Evolutionary conservation across 441 rosid genomes (phyloP).

Genomic region (Manihot esculenta): DNA sequence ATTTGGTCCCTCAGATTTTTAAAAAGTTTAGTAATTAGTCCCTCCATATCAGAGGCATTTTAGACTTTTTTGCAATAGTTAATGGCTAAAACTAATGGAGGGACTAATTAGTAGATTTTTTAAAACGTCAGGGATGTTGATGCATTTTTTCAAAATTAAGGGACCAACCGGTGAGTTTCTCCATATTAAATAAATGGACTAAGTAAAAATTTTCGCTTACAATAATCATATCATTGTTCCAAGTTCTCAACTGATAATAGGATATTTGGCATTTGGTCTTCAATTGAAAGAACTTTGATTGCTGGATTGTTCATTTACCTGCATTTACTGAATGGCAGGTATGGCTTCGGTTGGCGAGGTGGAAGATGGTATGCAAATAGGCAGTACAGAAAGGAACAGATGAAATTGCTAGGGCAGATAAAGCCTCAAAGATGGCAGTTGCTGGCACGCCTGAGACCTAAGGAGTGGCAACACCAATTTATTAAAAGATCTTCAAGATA

Average conservation of each 20-base stretch:
- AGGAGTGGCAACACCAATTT: slow-evolving; percentile 54
- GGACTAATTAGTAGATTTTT: no score
- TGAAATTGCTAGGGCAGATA: slow-evolving; percentile 69
- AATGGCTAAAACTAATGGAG: no score
- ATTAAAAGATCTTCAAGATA: slow-evolving; percentile 45
- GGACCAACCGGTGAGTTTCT: no score
- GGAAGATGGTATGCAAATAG: slow-evolving; percentile 89
- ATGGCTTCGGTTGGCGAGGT: slow-evolving; percentile 93
- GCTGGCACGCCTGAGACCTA: slow-evolving; percentile 53
- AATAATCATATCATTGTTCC: not conserved
- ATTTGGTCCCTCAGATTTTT: no score
- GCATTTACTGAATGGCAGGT: slow-evolving; percentile 42
- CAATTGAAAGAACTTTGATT: not conserved
- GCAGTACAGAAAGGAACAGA: slow-evolving; percentile 72
- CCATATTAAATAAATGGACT: no score
- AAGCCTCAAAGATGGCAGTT: slow-evolving; percentile 71
- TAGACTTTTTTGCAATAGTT: no score
- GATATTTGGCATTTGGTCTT: not conserved
- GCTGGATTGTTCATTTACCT: not conserved
- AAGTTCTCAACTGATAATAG: not conserved
- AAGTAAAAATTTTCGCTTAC: no score
- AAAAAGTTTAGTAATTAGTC: no score
- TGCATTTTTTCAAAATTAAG: no score
- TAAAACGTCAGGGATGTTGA: no score
- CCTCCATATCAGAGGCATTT: no score